phyloP scores from a whole-genome alignment of 345 rosid genomes.

The Leavenworthia alabamica region DNA sequence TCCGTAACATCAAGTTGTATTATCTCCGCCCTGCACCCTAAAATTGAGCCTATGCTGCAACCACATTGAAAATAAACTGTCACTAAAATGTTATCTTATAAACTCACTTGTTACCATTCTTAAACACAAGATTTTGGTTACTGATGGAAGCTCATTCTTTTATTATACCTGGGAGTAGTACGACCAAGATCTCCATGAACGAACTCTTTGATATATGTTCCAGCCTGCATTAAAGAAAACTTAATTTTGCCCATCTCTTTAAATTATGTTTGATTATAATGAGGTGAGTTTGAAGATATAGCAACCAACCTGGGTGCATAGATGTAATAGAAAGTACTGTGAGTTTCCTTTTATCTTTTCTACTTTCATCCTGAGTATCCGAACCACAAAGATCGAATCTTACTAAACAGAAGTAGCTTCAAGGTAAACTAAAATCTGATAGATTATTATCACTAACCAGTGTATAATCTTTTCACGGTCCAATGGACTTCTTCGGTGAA shows the following conservation, averaged over 20 bases:
- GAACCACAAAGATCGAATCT: background rate
- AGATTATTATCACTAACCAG: slow-evolving; percentile 41
- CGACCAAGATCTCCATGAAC: slow-evolving; percentile 98
- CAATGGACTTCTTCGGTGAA: slow-evolving; percentile 92
- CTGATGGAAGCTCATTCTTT: background rate
- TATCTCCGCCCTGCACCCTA: slow-evolving; percentile 87
- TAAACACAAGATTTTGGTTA: background rate
- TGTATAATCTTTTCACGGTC: slow-evolving; percentile 77
- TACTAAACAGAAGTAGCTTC: slow-evolving; percentile 10
- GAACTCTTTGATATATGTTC: slow-evolving; percentile 93
- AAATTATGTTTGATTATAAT: background rate
- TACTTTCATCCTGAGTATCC: slow-evolving; percentile 68
- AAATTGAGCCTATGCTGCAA: slow-evolving; percentile 74
- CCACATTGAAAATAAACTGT: background rate
- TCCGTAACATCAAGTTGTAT: slow-evolving; percentile 87
- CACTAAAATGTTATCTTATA: background rate
- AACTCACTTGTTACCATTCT: background rate
- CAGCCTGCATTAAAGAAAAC: slow-evolving; percentile 55
- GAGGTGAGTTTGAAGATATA: slow-evolving; percentile 7
- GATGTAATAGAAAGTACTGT: slow-evolving; percentile 78
- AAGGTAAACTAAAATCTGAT: background rate
- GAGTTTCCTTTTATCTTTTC: slow-evolving; percentile 65
- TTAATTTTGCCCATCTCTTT: background rate
- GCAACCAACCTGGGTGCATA: slow-evolving; percentile 88
- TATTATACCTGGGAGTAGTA: slow-evolving; percentile 67